Evolutionary conservation across 1,284 basidiomycete genomes (phyloP), one percentile per base, ranked within the genome.

Genomic region (Trichosporon sp.): DNA sequence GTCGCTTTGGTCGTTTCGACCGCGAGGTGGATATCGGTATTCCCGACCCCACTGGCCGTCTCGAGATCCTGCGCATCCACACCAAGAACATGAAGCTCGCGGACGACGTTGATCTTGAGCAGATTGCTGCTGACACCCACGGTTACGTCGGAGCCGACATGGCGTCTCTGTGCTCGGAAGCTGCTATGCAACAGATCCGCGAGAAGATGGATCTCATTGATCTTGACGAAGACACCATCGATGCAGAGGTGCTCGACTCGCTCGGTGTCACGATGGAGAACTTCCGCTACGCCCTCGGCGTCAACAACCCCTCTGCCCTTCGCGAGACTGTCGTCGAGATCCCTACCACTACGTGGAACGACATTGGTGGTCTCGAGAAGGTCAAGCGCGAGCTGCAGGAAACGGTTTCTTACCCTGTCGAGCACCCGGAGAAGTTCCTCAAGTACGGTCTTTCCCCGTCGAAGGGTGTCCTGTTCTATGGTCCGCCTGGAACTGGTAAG

Each of bases 381-480:
- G 95, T 99, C 89, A 99, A 99, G 85, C 88, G 88, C 82, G 95
- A 99, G 83, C 85, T 99, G 56, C 96, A 99, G 81, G 96, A 99
- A 84, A 99, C 96, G 10, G 95, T 99, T 0, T 95, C 97, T 77
- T 99, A 98, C 84, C 96, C 96, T 61, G 95, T 99, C 81, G 96
- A 99, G 82, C 96, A 99, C 79, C 96, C 96, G 68, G 96, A 99
- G 81, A 98, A 98, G 84, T 99, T 99, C 92, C 86, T 98, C 89
- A 99, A 99, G 85, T 99, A 99, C 75, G 96, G 96, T 70, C 96
- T 99, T 92, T 93, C 93, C 40, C 95, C 96, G 4, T 96, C 93
- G 40, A 98, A 98, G 85, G 96, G 95, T 87, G 95, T 98, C 58
- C 83, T 96, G 10, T 84, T 96, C 2, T 95, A 95, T 76, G 93